Conservation (phyloP, 148 eudicot species). For the Arbutus unedo region DNA sequence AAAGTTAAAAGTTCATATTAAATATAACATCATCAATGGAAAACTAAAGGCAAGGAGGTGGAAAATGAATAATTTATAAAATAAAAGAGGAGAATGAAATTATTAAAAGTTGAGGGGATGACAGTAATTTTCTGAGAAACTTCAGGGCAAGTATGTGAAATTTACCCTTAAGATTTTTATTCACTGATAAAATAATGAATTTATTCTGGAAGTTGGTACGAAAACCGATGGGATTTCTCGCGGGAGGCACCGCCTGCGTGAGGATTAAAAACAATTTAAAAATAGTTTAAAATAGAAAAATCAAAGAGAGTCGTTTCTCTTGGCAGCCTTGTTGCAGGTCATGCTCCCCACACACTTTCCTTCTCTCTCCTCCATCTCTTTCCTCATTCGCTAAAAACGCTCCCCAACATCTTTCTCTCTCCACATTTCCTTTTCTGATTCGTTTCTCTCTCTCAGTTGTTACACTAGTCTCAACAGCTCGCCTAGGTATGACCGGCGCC, state of each 20-base stretch:
- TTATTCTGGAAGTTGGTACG: conserved; percentile 6
- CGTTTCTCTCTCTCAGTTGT: not conserved
- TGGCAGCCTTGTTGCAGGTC: conserved; percentile 11
- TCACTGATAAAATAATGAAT: not conserved
- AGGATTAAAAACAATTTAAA: not conserved
- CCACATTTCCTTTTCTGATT: conserved; percentile 7
- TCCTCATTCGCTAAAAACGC: not conserved
- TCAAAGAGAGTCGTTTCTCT: no score
- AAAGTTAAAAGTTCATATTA: no score
- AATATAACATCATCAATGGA: no score
- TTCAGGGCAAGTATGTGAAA: not conserved
- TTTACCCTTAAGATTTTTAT: not conserved
- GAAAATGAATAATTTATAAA: no score
- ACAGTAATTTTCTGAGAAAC: not conserved
- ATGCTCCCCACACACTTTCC: conserved; percentile 3
- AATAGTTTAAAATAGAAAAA: not conserved
- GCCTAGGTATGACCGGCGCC: not conserved
- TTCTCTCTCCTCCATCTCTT: not conserved
- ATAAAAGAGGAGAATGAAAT: no score
- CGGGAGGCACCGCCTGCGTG: conserved; percentile 36
- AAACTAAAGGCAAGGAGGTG: no score
- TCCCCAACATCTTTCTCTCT: not conserved
- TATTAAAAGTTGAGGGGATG: no score
- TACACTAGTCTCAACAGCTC: not conserved
- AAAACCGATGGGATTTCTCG: conserved; percentile 27